Conservation (phyloP, 768 basidiomycete genomes). For the Phallus indusiatus region DNA sequence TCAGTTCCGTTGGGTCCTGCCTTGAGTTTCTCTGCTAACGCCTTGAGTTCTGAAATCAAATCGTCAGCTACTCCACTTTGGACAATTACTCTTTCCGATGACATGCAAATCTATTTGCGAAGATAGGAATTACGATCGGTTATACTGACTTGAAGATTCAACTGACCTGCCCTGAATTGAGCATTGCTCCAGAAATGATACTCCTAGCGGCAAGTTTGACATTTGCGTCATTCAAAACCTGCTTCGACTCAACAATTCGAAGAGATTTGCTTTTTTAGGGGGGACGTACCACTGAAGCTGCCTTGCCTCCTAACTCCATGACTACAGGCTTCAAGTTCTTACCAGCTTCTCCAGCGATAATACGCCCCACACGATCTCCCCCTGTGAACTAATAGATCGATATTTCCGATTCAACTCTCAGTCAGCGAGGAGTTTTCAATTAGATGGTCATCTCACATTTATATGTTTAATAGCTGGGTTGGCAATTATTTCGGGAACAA, state of each 20-base stretch:
- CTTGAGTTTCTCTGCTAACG: slow-evolving; percentile 24
- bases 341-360: slow-evolving; percentile 45
- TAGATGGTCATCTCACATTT: slow-evolving; percentile 28
- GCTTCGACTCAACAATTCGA: not conserved
- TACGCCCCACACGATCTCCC: slow-evolving; percentile 41
- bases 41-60: slow-evolving; percentile 27
- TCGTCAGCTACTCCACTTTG: slow-evolving; percentile 30
- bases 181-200: slow-evolving; percentile 34
- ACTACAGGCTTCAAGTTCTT: slow-evolving; percentile 47
- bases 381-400: slow-evolving; percentile 38
- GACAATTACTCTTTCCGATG: slow-evolving; percentile 47
- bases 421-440: too few species aligned
- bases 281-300: slow-evolving; percentile 37
- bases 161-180: slow-evolving; percentile 31
- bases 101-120: slow-evolving; percentile 42
- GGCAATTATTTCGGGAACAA: slow-evolving; percentile 44
- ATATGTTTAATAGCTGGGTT: slow-evolving; percentile 44
- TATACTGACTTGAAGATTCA: not conserved
- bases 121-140: not conserved
- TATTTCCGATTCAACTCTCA: too few species aligned
- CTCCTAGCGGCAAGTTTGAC: slow-evolving; percentile 42
- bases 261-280: not conserved
- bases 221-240: slow-evolving; percentile 47
- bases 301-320: slow-evolving; percentile 49
- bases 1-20: slow-evolving; percentile 30